phyloP scores from a whole-genome alignment of 164 flowering plant genomes.

The Aristolochia californica region DNA sequence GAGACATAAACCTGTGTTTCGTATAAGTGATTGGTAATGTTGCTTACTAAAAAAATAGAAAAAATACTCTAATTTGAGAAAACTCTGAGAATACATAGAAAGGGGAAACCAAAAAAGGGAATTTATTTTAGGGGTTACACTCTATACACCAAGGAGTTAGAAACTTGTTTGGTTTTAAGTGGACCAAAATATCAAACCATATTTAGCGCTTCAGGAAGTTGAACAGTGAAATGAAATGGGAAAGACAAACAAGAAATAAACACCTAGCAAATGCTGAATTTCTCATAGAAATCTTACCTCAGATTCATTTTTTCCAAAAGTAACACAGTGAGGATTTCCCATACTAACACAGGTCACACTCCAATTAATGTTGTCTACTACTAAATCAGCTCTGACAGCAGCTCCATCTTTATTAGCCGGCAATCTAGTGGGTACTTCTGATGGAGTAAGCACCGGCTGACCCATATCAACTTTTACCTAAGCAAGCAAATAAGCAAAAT shows the following conservation, averaged over 20 bases:
- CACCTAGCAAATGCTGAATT: neutral
- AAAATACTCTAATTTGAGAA: too few species aligned
- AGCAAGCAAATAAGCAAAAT: conserved; percentile 3
- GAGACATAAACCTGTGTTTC: too few species aligned
- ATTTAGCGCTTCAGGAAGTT: too few species aligned
- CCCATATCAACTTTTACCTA: conserved; percentile 99
- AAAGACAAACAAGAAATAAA: neutral
- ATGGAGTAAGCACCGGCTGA: conserved; percentile 64
- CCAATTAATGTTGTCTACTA: conserved; percentile 70
- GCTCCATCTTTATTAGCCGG: conserved; percentile 47
- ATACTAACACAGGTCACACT: conserved; percentile 95
- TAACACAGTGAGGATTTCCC: conserved; percentile 99
- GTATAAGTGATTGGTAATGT: too few species aligned
- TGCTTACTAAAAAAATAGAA: too few species aligned
- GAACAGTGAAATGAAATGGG: too few species aligned
- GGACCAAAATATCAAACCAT: too few species aligned
- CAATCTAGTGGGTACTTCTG: conserved; percentile 69
- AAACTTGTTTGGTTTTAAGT: too few species aligned
- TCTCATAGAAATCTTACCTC: conserved; percentile 33
- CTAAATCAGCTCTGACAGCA: conserved; percentile 54
- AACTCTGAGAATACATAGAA: too few species aligned
- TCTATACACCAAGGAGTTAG: too few species aligned
- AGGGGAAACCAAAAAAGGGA: too few species aligned
- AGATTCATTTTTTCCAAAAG: conserved; percentile 45
- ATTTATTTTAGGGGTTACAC: too few species aligned